Base-by-base conservation (phyloP, 805 yeast species). In the Starmera quercuum region DNA sequence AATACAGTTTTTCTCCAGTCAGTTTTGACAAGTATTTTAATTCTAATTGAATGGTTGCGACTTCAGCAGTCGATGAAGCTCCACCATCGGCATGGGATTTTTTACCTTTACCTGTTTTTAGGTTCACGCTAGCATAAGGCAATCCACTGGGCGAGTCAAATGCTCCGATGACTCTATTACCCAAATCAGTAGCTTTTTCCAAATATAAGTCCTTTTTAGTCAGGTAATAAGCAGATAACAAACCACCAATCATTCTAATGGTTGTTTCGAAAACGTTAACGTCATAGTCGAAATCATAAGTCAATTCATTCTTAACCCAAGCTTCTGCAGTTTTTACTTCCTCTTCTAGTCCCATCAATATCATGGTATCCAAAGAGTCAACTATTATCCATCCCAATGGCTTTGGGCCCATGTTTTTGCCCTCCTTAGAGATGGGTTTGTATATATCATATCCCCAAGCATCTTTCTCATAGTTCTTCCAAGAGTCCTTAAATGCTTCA, bases 361-460 rank as follows among this genome's bases (percentile, higher is more conserved):
- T 68, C 64, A 88, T 58, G 0, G 96, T 83, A 49, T 88, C 97
- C 33, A 88, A 58, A 1, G 90, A 70, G 55, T 87, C 96, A 5
- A 88, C 92, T 47, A 87, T 78, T 52, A 87, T 83, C 95, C 96
- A 87, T 2, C 97, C 97, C 43, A 88, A 57, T 2, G 96, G 96
- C 34, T 66, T 45, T 32, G 78, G 74, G 5, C 90, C 87, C 86
- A 85, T 82, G 51, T 85, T 82, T 36, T 71, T 63, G 17, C 83
- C 84, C 1, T 46, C 56, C 32, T 75, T 71, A 7, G 70, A 54
- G n/a, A 82, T 49, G 0, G 96, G 95, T 26, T 66, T 64, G 49
- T 81, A 87, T 1, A 78, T 73, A 52, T 87, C 97, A 38, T 65
- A 68, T 7, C 95, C 95, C 88, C 94, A 85, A 0, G 83, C 96